phyloP scores from a whole-genome alignment of 306 rosid species.

The Lotus japonicus region DNA sequence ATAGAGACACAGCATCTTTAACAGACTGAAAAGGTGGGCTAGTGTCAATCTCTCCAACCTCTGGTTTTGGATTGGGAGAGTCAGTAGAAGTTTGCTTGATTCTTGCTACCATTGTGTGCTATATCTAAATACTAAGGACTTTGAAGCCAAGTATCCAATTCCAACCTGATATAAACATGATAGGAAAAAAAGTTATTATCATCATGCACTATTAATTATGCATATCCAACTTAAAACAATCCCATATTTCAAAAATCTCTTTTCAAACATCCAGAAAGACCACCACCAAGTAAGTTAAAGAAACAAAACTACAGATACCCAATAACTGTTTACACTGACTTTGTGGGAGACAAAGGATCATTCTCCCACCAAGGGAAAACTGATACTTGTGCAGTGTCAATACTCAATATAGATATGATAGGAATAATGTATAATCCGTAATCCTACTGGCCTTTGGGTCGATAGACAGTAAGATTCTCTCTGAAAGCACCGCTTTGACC shows the following conservation, averaged over 20 bases:
- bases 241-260: background rate
- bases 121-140: background rate
- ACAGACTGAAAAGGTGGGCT: slow-evolving; percentile 98
- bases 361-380: slow-evolving; percentile 9
- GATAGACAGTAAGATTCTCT: slow-evolving; percentile 15
- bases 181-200: background rate
- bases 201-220: background rate
- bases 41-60: slow-evolving; percentile 97
- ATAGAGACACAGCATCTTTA: slow-evolving; percentile 87
- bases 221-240: slow-evolving; percentile 1
- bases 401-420: slow-evolving; percentile 8
- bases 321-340: background rate
- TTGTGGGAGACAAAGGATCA: background rate
- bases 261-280: background rate
- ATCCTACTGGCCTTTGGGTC: background rate
- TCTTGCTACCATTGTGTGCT: slow-evolving; percentile 65
- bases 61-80: slow-evolving; percentile 67
- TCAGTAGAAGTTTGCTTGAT: slow-evolving; percentile 37
- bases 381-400: slow-evolving; percentile 2
- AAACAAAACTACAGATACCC: background rate
- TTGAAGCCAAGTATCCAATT: no score
- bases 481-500: background rate
- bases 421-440: slow-evolving; percentile 1
- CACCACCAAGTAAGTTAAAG: slow-evolving; percentile 6
- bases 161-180: slow-evolving; percentile 23